Conservation (phyloP, 2,329 filamentous ascomycete genomes). For the Laburnicola sp. region DNA sequence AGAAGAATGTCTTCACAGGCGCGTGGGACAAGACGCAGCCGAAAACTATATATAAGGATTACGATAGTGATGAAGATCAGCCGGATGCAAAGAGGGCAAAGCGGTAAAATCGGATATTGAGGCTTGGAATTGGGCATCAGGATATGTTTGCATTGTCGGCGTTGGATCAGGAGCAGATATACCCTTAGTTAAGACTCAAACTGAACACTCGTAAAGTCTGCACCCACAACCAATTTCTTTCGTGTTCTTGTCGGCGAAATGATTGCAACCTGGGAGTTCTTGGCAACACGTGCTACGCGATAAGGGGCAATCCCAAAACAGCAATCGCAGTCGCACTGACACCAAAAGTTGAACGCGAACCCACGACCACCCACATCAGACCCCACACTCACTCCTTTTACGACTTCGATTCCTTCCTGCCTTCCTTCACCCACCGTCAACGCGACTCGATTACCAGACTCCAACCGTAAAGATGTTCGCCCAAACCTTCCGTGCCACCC, state of each 20-base stretch:
- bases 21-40: conserved; percentile 93
- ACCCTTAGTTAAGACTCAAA: conserved; percentile 6
- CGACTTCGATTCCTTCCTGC: not conserved
- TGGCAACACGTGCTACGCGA: conserved; percentile 8
- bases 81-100: conserved; percentile 64
- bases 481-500: conserved; percentile 53
- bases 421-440: not conserved
- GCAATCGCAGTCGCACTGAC: conserved; percentile 6
- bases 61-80: conserved; percentile 80
- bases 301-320: conserved; percentile 9
- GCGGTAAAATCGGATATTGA: conserved; percentile 14
- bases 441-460: conserved; percentile 1
- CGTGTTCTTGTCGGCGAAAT: not conserved
- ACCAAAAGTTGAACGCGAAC: conserved; percentile 8
- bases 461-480: conserved; percentile 30
- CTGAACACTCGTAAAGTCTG: too few relatives aligned
- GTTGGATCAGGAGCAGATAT: conserved; percentile 16
- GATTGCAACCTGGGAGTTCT: not conserved
- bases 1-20: conserved; percentile 91
- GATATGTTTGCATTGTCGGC: conserved; percentile 19
- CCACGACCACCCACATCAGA: not conserved
- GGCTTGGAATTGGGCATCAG: not conserved
- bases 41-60: conserved; percentile 83
- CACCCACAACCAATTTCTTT: too few relatives aligned
- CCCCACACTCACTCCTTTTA: conserved; percentile 12